These are phyloP conservation scores for Parastagonospora avenae DNA, from an alignment of 2,329 filamentous ascomycete genomes.

Conservation along the genomic window DNA sequence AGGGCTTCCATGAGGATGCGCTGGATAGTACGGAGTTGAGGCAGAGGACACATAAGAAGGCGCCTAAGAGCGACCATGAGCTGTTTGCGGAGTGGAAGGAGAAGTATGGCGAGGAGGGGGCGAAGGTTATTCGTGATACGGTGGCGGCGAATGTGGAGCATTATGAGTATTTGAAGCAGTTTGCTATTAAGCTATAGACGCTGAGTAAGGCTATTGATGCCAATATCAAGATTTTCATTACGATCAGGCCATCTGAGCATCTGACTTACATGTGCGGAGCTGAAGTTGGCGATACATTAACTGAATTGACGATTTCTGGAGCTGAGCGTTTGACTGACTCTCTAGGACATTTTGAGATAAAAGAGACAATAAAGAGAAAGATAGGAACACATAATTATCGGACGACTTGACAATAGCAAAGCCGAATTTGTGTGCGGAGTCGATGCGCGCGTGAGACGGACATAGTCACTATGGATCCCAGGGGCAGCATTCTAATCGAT, in stretches of 20 bases:
- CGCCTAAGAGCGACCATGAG: constrained; percentile 66
- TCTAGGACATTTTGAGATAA: too few species aligned
- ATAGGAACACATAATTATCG: too few species aligned
- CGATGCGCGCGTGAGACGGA: too few species aligned
- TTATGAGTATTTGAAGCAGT: constrained; percentile 83
- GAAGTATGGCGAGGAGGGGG: constrained; percentile 75
- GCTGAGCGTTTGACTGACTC: too few species aligned
- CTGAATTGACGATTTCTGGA: too few species aligned
- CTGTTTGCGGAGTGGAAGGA: constrained; percentile 74
- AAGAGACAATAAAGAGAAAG: too few species aligned
- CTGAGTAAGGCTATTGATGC: not conserved
- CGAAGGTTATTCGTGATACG: constrained; percentile 70
- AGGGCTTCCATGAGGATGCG: constrained; percentile 94
- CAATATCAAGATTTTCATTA: not conserved
- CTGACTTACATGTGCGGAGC: not conserved
- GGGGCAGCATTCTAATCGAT: too few species aligned
- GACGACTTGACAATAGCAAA: too few species aligned
- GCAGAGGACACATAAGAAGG: constrained; percentile 68
- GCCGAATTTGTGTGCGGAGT: too few species aligned
- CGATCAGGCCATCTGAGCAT: not conserved
- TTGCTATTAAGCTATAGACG: constrained; percentile 62
- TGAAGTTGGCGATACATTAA: too few species aligned
- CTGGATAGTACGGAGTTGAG: constrained; percentile 80
- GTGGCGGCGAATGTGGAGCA: constrained; percentile 74
- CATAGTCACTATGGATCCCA: too few species aligned